Conservation (phyloP, 768 basidiomycete genomes). For the Clitopilus hobsonii region DNA sequence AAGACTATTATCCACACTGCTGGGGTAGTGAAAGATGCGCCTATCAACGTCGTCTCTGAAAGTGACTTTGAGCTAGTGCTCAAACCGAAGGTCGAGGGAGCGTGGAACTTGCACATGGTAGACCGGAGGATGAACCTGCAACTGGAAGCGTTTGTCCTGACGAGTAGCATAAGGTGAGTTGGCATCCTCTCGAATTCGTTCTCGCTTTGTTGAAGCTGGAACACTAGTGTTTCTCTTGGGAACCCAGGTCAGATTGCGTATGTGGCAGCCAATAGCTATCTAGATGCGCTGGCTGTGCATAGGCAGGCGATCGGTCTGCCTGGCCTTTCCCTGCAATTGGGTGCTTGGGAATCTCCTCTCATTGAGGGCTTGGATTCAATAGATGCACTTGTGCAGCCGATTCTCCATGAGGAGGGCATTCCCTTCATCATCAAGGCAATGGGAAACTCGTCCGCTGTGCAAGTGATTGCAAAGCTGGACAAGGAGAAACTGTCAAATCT, state of each 20-base stretch:
- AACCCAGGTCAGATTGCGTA: slow-evolving; percentile 23
- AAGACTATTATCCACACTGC: slow-evolving; percentile 25
- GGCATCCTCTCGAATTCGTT: neutral
- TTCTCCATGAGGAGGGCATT: neutral
- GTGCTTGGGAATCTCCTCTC: slow-evolving; percentile 23
- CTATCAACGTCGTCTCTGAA: slow-evolving; percentile 15
- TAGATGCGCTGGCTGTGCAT: slow-evolving; percentile 23
- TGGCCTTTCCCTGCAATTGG: slow-evolving; percentile 22
- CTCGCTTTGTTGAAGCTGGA: neutral
- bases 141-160: slow-evolving; percentile 25
- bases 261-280: slow-evolving; percentile 24
- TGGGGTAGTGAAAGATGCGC: slow-evolving; percentile 20
- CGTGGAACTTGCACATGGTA: slow-evolving; percentile 26
- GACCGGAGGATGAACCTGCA: slow-evolving; percentile 19
- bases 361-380: neutral
- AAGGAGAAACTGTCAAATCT: neutral
- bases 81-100: slow-evolving; percentile 22
- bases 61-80: slow-evolving; percentile 19
- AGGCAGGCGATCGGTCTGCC: slow-evolving; percentile 22
- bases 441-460: neutral
- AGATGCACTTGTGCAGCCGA: neutral
- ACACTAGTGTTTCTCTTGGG: slow-evolving; percentile 20
- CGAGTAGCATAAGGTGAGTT: slow-evolving; percentile 26
- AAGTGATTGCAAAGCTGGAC: neutral
- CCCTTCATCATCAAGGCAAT: neutral